phyloP scores from a whole-genome alignment of 2,329 filamentous ascomycete species.

The Aplosporella prunicola region DNA sequence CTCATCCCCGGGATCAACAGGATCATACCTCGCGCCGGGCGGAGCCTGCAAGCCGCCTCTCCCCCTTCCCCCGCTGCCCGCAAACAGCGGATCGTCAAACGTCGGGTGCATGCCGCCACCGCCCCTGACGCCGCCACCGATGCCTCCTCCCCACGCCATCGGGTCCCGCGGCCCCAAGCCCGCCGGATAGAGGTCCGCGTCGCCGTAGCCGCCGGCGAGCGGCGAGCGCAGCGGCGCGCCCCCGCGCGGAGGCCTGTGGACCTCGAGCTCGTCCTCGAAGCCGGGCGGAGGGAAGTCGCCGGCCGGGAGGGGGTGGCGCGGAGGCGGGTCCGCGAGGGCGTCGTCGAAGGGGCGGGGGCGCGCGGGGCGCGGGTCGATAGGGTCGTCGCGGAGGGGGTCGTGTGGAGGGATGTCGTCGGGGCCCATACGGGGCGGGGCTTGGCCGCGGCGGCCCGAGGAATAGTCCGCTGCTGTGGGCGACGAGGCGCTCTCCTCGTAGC shows the following conservation, averaged over 20 bases:
- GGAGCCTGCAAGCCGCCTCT: conserved; percentile 60
- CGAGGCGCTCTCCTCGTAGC: conserved; percentile 58
- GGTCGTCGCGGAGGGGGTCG: conserved; percentile 35
- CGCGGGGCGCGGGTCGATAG: conserved; percentile 46
- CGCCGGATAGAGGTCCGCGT: conserved; percentile 79
- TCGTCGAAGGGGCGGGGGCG: conserved; percentile 60
- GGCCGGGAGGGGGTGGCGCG: conserved; percentile 53
- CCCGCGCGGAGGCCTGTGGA: conserved; percentile 59
- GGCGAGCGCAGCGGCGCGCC: conserved; percentile 47
- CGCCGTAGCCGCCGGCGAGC: conserved; percentile 59
- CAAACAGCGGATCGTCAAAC: conserved; percentile 83
- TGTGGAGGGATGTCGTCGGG: conserved; percentile 31
- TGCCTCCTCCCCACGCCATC: conserved; percentile 55
- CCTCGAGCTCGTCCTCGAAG: conserved; percentile 88
- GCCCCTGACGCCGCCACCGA: conserved; percentile 47
- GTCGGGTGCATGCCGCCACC: conserved; percentile 89
- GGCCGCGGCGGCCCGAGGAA: conserved; percentile 6
- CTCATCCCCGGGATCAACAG: conserved; percentile 49
- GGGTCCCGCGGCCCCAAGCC: conserved; percentile 81
- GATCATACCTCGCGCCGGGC: conserved; percentile 86
- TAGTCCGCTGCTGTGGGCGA: conserved; percentile 5
- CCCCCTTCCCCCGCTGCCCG: conserved; percentile 43
- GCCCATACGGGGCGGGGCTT: conserved; percentile 27
- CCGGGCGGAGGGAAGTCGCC: conserved; percentile 75
- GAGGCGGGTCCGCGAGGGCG: conserved; percentile 53